Base-by-base conservation (phyloP, 176 grass and related monocot species). In the Neostapfia colusana region DNA sequence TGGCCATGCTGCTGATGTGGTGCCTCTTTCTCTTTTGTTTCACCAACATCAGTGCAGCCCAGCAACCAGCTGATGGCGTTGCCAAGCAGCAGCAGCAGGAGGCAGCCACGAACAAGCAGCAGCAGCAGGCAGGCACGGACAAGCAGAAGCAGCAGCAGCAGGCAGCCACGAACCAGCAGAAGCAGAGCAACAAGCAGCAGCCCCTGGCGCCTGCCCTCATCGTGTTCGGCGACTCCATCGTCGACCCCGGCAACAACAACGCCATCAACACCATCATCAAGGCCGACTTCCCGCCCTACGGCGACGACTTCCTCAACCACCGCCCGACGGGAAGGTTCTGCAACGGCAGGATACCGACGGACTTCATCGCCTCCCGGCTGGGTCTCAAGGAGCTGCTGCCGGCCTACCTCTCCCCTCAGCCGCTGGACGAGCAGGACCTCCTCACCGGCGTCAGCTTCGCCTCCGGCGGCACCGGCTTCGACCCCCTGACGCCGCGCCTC, bases 231-330 rank as follows among this genome's bases (percentile, higher is more conserved):
- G 92, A 92, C 81, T 95, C 92, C 11, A 87, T 89, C 64, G 85
- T 92, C 10, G 89, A 92, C 66, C 86, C 89, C 0, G 92, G 89
- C 4, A 92, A 92, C 77, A 96, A 96, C 81, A 96, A 96, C 66
- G 81, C 10, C 69, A 63, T 89, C 51, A 8, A 17, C 23, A 96
- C 89, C 43, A 82, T 89, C 41, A 25, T 86, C 55, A 96, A 87
- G 73, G 88, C 83, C 7, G 6, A 96, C 68, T 96, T 96, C 68
- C 69, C 67, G 0, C 92, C 92, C 31, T 91, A 89, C 73, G 93
- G 89, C 53, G 8, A 69, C 27, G 84, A 96, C 76, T 96, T 96
- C 10, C 10, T 35, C 17, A 45, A 67, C 23, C 84, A 89, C 27
- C 21, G 31, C 0, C 76, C 89, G 14, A 96, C 89, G 2, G 89